phyloP scores from a whole-genome alignment of 768 basidiomycete genomes.

The Exsudoporus frostii region DNA sequence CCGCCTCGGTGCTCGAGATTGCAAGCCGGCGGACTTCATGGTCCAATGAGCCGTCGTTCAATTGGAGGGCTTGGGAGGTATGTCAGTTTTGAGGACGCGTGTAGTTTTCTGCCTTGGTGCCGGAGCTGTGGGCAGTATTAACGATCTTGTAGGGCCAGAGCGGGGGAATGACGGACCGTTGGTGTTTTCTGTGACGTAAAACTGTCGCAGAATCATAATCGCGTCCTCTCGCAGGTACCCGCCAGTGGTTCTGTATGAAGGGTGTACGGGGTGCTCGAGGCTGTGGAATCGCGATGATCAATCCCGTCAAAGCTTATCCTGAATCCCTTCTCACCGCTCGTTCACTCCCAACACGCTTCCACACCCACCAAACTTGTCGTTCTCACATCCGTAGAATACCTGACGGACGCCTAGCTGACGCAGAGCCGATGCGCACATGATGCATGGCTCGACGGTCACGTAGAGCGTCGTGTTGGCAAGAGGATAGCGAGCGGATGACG shows the following conservation, averaged over 20 bases:
- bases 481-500: conserved; percentile 46
- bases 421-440: conserved; percentile 97
- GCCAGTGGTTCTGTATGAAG: conserved; percentile 68
- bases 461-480: conserved; percentile 82
- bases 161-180: conserved; percentile 59
- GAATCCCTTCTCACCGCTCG: conserved; percentile 45
- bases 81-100: conserved; percentile 81
- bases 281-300: conserved; percentile 36
- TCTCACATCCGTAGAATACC: conserved; percentile 91
- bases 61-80: conserved; percentile 30
- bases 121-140: conserved; percentile 58
- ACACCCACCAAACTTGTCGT: conserved; percentile 96
- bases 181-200: conserved; percentile 90
- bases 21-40: neutral
- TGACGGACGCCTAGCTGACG: conserved; percentile 88
- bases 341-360: conserved; percentile 93
- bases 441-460: conserved; percentile 98
- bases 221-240: conserved; percentile 81
- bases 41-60: neutral
- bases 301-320: neutral
- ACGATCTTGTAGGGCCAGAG: neutral
- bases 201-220: conserved; percentile 80
- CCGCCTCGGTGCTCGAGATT: neutral
- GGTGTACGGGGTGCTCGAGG: conserved; percentile 68
- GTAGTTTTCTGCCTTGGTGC: conserved; percentile 84